Evolutionary conservation across 1,284 basidiomycete genomes (phyloP).

Genomic region (Lentinula novae-zelandiae): DNA sequence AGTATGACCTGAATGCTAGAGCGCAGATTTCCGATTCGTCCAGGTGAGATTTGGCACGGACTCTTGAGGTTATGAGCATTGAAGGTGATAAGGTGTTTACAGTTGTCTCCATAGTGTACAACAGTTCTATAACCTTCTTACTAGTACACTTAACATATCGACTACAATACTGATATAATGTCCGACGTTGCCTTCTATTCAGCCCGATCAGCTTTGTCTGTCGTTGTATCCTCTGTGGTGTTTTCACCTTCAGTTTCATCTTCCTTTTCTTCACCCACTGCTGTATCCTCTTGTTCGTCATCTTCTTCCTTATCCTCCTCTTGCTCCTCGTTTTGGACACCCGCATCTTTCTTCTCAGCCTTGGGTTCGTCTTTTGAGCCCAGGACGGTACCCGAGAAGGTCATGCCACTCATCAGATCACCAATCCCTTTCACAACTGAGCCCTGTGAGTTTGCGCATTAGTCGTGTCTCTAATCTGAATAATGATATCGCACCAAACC

Average conservation of each 20-base stretch:
- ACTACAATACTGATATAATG: background rate
- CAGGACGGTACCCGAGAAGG: constrained; percentile 3
- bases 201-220: background rate
- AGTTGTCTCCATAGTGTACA: background rate
- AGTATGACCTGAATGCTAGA: too few species aligned
- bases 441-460: background rate
- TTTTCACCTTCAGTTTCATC: background rate
- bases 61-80: too few species aligned
- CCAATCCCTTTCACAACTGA: constrained; percentile 1
- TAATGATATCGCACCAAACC: background rate
- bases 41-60: too few species aligned
- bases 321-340: background rate
- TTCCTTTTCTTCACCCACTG: background rate
- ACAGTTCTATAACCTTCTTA: background rate
- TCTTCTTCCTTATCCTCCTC: background rate
- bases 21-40: too few species aligned
- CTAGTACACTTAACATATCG: background rate
- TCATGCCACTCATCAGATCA: constrained; percentile 6
- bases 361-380: background rate
- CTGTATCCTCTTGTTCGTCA: background rate
- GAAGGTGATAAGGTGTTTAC: too few species aligned
- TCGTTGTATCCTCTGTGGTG: background rate
- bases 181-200: background rate
- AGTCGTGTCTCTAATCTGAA: background rate
- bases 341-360: background rate